These are phyloP conservation scores for Agapanthus africanus DNA, from an alignment of 106 monocot species.

Conservation along the genomic window DNA sequence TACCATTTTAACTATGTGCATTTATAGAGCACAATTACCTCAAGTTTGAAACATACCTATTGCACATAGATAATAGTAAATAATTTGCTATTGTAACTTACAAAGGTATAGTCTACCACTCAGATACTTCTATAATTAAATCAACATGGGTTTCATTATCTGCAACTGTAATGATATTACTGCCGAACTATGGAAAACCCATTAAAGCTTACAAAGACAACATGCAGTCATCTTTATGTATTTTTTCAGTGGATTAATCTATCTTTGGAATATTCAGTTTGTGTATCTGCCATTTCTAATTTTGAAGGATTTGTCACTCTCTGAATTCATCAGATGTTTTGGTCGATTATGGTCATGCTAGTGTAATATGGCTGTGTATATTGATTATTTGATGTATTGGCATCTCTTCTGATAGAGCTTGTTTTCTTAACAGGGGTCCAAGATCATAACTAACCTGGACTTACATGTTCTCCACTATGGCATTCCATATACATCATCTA, in stretches of 20 bases:
- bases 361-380: neutral
- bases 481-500: conserved; percentile 76
- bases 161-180: neutral
- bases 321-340: neutral
- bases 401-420: neutral
- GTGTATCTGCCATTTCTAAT: neutral
- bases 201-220: neutral
- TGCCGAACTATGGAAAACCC: neutral
- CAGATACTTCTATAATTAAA: neutral
- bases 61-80: neutral
- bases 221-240: neutral
- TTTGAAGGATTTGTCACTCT: neutral
- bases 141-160: neutral
- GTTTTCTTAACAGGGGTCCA: conserved; percentile 16
- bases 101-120: neutral
- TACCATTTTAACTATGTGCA: neutral
- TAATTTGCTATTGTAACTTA: neutral
- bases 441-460: conserved; percentile 25
- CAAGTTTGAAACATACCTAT: neutral
- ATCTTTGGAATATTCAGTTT: neutral
- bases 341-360: neutral
- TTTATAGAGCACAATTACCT: no score
- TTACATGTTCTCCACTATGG: conserved; percentile 70
- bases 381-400: neutral
- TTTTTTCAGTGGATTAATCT: neutral